Conservation (phyloP, 495 filamentous ascomycete species). For the Xylaria acuta region DNA sequence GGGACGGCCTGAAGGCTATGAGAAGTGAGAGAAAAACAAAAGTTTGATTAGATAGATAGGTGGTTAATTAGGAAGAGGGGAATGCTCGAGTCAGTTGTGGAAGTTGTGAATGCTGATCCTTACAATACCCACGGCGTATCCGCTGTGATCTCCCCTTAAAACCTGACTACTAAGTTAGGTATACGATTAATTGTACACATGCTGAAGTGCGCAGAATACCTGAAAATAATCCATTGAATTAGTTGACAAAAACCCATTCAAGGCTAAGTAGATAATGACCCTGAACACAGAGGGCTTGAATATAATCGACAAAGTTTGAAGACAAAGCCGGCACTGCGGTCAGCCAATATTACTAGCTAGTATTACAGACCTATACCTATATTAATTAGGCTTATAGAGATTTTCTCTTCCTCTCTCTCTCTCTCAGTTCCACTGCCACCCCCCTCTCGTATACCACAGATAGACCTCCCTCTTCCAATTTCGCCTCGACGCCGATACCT, state of each 20-base stretch:
- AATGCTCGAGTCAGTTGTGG: neutral
- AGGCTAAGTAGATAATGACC: neutral
- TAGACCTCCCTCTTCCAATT: neutral
- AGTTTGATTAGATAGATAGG: neutral
- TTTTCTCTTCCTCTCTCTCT: neutral
- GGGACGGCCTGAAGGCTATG: slow-evolving; percentile 33
- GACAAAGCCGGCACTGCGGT: neutral
- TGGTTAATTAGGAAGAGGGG: neutral
- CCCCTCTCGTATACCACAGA: neutral
- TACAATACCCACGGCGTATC: neutral
- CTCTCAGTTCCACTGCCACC: too few relatives aligned
- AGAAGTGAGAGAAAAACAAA: slow-evolving; percentile 33
- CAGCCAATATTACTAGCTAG: slow-evolving; percentile 1
- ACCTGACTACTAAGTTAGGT: neutral
- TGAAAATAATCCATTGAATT: neutral
- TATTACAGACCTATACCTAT: slow-evolving; percentile 6
- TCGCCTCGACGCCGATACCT: neutral
- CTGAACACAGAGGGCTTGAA: too few relatives aligned
- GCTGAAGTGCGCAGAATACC: too few relatives aligned
- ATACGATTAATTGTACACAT: neutral
- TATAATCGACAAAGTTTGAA: neutral
- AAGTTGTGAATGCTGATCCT: neutral
- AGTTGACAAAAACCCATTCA: neutral
- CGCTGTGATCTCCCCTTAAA: neutral
- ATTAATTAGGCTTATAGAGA: neutral